Conservation (phyloP, 2,329 filamentous ascomycete genomes). For the Cladosporium austrohemisphaericum region DNA sequence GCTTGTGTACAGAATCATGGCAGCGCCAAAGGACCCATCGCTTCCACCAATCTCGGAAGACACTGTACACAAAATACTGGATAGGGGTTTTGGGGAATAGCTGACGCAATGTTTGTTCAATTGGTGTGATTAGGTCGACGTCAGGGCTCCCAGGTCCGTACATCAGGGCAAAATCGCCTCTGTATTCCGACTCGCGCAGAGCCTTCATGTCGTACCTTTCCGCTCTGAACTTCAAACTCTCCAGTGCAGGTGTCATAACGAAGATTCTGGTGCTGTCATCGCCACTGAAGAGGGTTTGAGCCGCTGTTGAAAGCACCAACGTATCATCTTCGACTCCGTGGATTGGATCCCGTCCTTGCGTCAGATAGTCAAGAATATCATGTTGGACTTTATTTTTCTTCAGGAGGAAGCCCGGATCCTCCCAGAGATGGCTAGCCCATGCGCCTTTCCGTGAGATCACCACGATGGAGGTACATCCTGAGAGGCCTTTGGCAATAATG, state of each 20-base stretch:
- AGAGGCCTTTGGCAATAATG: neutral
- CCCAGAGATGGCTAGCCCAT: neutral
- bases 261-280: neutral
- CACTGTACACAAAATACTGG: neutral
- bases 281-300: neutral
- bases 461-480: neutral
- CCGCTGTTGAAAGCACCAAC: neutral
- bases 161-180: too few relatives aligned
- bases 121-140: neutral
- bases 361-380: neutral
- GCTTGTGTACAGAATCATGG: neutral
- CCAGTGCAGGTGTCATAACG: neutral
- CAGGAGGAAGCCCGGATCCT: neutral
- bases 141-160: neutral
- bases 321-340: neutral
- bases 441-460: neutral
- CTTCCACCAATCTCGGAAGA: too few relatives aligned
- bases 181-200: too few relatives aligned
- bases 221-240: too few relatives aligned
- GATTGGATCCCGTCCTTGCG: neutral
- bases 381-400: neutral
- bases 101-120: neutral
- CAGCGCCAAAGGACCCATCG: neutral
- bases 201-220: too few relatives aligned
- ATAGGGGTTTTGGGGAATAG: neutral